Evolutionary conservation across 345 rosid genomes (phyloP).

Genomic region (Lumnitzera littorea): DNA sequence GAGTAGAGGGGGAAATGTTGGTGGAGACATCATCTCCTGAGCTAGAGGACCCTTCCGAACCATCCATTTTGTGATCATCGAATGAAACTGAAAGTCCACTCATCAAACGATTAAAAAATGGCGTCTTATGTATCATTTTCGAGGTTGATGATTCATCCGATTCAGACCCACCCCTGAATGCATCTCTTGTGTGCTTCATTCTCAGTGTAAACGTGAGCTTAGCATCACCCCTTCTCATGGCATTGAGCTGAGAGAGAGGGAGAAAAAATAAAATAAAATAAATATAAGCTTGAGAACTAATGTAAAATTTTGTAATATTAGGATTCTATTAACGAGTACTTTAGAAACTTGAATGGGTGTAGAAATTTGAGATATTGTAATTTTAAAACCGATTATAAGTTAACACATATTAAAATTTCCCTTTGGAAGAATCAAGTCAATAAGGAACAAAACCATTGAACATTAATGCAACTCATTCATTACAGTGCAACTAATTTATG

Average conservation of each 20-base stretch:
- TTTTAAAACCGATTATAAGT: too few species aligned
- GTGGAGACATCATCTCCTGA: constrained; percentile 57
- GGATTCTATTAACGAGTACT: too few species aligned
- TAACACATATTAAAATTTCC: too few species aligned
- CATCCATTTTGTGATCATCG: background rate
- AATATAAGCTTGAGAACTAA: background rate
- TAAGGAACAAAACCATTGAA: too few species aligned
- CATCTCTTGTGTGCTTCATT: constrained; percentile 14
- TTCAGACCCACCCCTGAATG: constrained; percentile 14
- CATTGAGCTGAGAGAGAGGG: constrained; percentile 22
- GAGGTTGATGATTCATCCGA: constrained; percentile 27
- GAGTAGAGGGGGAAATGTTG: constrained; percentile 52
- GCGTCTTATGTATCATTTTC: constrained; percentile 25
- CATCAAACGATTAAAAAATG: constrained; percentile 23
- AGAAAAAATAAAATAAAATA: background rate
- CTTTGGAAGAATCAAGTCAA: too few species aligned
- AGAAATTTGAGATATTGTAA: too few species aligned
- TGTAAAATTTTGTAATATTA: background rate
- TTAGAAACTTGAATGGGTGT: too few species aligned
- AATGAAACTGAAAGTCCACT: constrained; percentile 13
- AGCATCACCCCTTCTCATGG: constrained; percentile 24
- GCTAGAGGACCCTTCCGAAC: constrained; percentile 15
- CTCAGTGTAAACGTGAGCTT: constrained; percentile 18
- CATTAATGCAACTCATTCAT: too few species aligned
- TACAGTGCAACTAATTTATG: too few species aligned